phyloP scores from a whole-genome alignment of 2,329 filamentous ascomycete species.

The Cyphellophora europaea region DNA sequence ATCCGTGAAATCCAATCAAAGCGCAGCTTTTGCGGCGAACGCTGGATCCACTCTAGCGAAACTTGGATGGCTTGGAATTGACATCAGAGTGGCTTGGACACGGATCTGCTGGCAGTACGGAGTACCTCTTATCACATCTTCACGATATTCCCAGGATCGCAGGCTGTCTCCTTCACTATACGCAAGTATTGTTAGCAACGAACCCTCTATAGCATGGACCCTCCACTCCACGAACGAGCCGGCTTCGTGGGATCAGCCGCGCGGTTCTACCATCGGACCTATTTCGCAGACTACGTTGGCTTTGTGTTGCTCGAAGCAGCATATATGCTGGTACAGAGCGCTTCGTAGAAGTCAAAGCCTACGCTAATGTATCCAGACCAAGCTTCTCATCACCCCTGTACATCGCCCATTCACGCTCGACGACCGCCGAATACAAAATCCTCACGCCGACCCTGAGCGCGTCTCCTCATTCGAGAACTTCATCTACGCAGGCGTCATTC shows the following conservation, averaged over 20 bases:
- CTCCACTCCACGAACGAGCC: conserved; percentile 4
- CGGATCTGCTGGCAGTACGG: no score
- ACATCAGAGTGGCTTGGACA: no score
- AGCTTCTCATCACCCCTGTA: conserved; percentile 69
- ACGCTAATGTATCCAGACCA: no score
- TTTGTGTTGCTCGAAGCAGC: conserved; percentile 59
- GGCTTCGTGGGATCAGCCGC: conserved; percentile 38
- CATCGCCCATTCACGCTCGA: conserved; percentile 90
- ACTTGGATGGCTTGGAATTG: no score
- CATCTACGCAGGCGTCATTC: conserved; percentile 66
- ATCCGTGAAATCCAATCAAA: no score
- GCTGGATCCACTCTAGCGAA: no score
- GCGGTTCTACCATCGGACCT: conserved; percentile 57
- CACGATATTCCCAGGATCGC: no score
- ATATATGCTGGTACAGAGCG: conserved; percentile 46
- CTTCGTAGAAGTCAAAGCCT: no score
- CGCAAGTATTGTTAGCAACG: no score
- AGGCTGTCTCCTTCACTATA: no score
- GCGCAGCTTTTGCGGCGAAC: no score
- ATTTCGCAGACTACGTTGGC: conserved; percentile 81
- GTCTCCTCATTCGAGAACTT: conserved; percentile 68
- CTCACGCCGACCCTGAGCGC: conserved; percentile 73
- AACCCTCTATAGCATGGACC: background rate
- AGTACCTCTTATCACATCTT: no score
- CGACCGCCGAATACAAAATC: conserved; percentile 75